phyloP scores from a whole-genome alignment of 2,329 filamentous ascomycete genomes.

The Fusarium sp. region DNA sequence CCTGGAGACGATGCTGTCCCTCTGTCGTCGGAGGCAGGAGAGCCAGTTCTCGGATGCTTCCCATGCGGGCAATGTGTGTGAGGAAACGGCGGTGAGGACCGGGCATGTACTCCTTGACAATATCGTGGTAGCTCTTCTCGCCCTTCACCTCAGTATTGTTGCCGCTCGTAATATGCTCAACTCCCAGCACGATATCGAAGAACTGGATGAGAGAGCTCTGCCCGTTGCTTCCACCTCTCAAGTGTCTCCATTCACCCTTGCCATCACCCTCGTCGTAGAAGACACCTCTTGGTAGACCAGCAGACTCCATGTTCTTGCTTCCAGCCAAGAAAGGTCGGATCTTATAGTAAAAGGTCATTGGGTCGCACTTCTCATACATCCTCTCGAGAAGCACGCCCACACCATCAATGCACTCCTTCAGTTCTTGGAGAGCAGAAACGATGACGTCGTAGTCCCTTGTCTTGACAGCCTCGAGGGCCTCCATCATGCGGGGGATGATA shows the following conservation, averaged over 20 bases:
- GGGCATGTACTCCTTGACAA: conserved; percentile 93
- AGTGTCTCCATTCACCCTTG: conserved; percentile 76
- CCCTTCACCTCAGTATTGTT: conserved; percentile 41
- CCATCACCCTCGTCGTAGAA: conserved; percentile 83
- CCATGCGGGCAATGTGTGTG: conserved; percentile 73
- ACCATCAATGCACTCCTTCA: conserved; percentile 76
- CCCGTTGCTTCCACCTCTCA: conserved; percentile 91
- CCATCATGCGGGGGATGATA: conserved; percentile 81
- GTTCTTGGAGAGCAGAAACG: conserved; percentile 70
- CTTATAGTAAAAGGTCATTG: conserved; percentile 87
- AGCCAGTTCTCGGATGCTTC: conserved; percentile 81
- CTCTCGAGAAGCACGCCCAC: conserved; percentile 76
- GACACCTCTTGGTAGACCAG: conserved; percentile 84
- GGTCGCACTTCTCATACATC: conserved; percentile 92
- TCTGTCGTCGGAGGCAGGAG: conserved; percentile 62
- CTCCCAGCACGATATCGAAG: conserved; percentile 86
- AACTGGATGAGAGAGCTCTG: conserved; percentile 95
- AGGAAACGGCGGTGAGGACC: conserved; percentile 85
- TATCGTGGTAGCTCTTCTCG: conserved; percentile 60
- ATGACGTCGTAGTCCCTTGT: conserved; percentile 70
- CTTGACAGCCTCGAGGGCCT: conserved; percentile 78
- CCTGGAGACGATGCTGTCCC: conserved; percentile 59
- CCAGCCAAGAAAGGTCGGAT: conserved; percentile 92
- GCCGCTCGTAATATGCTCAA: conserved; percentile 74
- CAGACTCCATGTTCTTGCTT: conserved; percentile 90